A percentile compares a stretch with the other conserved stretches of the same genome.
Evolutionary conservation across 495 filamentous ascomycete genomes (phyloP).

Genomic region (Umbilicaria muhlenbergii): DNA sequence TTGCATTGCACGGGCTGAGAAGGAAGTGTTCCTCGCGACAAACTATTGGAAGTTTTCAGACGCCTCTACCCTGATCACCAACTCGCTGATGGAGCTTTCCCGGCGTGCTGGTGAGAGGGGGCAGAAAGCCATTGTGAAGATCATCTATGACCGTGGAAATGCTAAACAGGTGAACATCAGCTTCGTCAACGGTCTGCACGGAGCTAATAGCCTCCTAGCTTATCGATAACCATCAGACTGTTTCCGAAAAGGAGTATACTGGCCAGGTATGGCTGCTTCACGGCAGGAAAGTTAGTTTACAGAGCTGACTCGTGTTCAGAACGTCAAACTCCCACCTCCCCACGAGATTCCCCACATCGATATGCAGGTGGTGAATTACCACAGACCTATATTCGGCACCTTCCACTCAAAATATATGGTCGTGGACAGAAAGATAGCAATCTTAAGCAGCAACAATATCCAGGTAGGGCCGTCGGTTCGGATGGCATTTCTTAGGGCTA

Average conservation of each 20-base stretch:
- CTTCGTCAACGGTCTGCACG: not conserved
- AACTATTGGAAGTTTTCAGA: conserved; percentile 60
- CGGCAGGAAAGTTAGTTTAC: too few relatives aligned
- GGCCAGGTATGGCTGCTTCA: conserved; percentile 12
- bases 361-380: conserved; percentile 59
- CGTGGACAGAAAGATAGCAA: conserved; percentile 50
- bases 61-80: conserved; percentile 47
- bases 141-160: conserved; percentile 60
- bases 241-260: conserved; percentile 40
- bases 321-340: conserved; percentile 41
- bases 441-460: conserved; percentile 63
- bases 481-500: not conserved
- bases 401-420: conserved; percentile 68
- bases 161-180: conserved; percentile 31
- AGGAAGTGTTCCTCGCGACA: conserved; percentile 57
- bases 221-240: conserved; percentile 43
- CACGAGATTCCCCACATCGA: conserved; percentile 56
- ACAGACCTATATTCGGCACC: conserved; percentile 55
- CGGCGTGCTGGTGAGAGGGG: conserved; percentile 42
- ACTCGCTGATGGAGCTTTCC: conserved; percentile 55
- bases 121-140: conserved; percentile 46
- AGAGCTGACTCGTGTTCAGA: conserved; percentile 1
- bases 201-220: conserved; percentile 16
- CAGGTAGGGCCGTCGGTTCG: conserved; percentile 12
- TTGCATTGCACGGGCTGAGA: conserved; percentile 54